phyloP scores from a whole-genome alignment of 139 green algal genomes.

The Trebouxia sp. region DNA sequence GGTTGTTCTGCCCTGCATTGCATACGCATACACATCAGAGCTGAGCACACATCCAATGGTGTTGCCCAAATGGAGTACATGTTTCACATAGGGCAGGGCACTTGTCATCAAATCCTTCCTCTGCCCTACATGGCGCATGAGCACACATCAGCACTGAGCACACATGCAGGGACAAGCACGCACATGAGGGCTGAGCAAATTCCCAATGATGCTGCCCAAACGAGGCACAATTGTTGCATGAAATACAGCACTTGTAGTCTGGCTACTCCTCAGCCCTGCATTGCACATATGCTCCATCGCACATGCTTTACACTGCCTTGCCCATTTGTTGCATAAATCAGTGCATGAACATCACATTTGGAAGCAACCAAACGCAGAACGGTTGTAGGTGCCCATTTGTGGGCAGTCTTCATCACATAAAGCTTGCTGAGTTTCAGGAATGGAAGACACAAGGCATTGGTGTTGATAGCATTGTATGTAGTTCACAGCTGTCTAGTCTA shows the following conservation, averaged over 20 bases:
- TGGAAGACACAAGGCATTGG: too few species aligned
- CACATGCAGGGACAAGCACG: not conserved
- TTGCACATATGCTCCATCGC: not conserved
- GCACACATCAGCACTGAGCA: not conserved
- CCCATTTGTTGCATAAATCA: too few species aligned
- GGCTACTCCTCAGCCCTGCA: not conserved
- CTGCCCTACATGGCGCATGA: constrained; percentile 29
- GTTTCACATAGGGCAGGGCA: constrained; percentile 98
- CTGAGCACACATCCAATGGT: constrained; percentile 97
- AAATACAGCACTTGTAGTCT: not conserved
- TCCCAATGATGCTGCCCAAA: not conserved
- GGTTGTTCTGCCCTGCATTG: too few species aligned
- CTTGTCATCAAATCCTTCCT: constrained; percentile 84
- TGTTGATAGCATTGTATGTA: too few species aligned
- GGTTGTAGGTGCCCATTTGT: too few species aligned
- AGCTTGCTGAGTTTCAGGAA: too few species aligned
- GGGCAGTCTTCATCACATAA: too few species aligned
- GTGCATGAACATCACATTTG: too few species aligned
- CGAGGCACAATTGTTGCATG: not conserved
- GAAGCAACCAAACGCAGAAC: too few species aligned
- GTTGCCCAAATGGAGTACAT: constrained; percentile 97
- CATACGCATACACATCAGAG: constrained; percentile 92
- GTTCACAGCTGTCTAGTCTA: too few species aligned
- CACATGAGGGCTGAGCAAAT: not conserved
- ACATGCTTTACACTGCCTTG: too few species aligned